phyloP scores from a whole-genome alignment of 306 rosid genomes.

The Lathyrus oleraceus region DNA sequence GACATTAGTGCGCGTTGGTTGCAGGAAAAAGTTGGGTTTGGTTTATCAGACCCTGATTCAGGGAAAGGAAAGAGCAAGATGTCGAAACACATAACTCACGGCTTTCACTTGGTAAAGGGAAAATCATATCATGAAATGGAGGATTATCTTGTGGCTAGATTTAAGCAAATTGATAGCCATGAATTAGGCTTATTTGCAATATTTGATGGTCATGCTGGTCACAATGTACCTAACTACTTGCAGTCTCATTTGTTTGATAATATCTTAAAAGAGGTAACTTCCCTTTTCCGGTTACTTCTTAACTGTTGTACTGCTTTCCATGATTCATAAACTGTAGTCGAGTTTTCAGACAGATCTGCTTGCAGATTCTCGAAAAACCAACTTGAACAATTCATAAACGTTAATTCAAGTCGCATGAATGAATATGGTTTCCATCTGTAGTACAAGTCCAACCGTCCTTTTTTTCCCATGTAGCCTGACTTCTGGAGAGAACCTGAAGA shows the following conservation, averaged over 20 bases:
- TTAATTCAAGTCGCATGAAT: slow-evolving; percentile 28
- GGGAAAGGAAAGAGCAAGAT: slow-evolving; percentile 99
- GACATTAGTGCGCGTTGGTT: slow-evolving; percentile 29
- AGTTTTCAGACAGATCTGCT: slow-evolving; percentile 16
- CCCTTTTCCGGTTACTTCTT: slow-evolving; percentile 23
- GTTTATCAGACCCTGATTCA: slow-evolving; percentile 73
- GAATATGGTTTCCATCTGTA: slow-evolving; percentile 30
- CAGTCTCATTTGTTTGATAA: slow-evolving; percentile 74
- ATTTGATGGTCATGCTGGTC: slow-evolving; percentile 93
- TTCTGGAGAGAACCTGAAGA: slow-evolving; percentile 76
- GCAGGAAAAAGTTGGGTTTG: slow-evolving; percentile 85
- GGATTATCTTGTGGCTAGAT: slow-evolving; percentile 82
- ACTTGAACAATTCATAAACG: slow-evolving; percentile 10
- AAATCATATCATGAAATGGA: slow-evolving; percentile 84
- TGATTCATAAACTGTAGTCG: slow-evolving; percentile 13
- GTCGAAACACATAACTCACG: slow-evolving; percentile 69
- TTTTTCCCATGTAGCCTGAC: slow-evolving; percentile 56
- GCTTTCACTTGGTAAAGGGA: slow-evolving; percentile 89
- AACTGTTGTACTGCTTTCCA: not conserved
- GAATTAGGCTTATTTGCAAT: slow-evolving; percentile 95
- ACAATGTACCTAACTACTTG: slow-evolving; percentile 74
- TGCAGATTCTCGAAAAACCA: slow-evolving; percentile 23
- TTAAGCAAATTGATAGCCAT: slow-evolving; percentile 69
- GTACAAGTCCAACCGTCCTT: slow-evolving; percentile 17
- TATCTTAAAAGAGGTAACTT: slow-evolving; percentile 77